Percentiles rank a stretch among this genome's conserved stretches.
phyloP scores from a whole-genome alignment of 2,329 filamentous ascomycete species.

The Coniochaeta prunicola region DNA sequence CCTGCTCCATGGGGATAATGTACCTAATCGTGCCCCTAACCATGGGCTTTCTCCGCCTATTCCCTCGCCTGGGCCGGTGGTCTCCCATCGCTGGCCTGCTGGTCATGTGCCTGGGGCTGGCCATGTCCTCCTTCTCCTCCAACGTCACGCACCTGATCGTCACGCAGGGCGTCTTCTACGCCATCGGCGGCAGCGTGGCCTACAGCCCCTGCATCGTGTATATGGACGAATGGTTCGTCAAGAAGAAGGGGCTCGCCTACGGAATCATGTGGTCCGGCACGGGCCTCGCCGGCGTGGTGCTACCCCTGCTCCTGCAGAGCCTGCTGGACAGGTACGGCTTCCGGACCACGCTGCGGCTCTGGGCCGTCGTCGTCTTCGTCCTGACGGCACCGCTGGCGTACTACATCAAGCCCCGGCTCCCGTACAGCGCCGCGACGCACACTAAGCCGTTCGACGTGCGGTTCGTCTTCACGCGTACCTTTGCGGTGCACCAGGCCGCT shows the following conservation, averaged over 20 bases:
- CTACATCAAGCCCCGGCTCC: conserved; percentile 49
- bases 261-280: conserved; percentile 57
- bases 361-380: conserved; percentile 41
- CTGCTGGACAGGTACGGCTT: conserved; percentile 44
- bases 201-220: conserved; percentile 51
- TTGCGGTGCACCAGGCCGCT: conserved; percentile 49
- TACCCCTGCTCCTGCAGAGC: conserved; percentile 45
- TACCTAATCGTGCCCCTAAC: conserved; percentile 45
- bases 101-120: conserved; percentile 44
- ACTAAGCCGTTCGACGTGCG: conserved; percentile 31
- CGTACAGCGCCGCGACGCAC: conserved; percentile 29
- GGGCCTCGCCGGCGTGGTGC: conserved; percentile 39
- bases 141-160: conserved; percentile 47
- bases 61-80: conserved; percentile 31
- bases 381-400: conserved; percentile 48
- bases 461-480: conserved; percentile 46
- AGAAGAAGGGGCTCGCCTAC: conserved; percentile 50
- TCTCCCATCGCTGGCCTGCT: conserved; percentile 37
- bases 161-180: conserved; percentile 56
- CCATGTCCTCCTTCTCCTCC: conserved; percentile 43
- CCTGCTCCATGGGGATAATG: conserved; percentile 53
- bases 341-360: conserved; percentile 45
- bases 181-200: conserved; percentile 45
- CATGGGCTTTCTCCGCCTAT: conserved; percentile 37
- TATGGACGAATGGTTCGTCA: conserved; percentile 56